Base-by-base conservation (phyloP, 306 rosid species). In the Cicer pinnatifidum region DNA sequence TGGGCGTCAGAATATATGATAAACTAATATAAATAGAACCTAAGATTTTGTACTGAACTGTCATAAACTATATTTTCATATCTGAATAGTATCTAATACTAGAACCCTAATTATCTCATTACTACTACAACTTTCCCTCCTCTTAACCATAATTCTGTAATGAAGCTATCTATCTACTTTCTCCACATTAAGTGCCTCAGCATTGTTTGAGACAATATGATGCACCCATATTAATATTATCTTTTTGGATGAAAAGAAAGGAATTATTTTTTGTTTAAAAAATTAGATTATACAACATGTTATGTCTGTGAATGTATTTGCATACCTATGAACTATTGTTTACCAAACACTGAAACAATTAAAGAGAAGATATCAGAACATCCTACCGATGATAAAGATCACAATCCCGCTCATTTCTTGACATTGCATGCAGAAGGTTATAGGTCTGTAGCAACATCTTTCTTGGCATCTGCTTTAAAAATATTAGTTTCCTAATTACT, bases 361-460 rank as follows among this genome's bases (percentile, higher is more conserved):
- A 35, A 44, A 54, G 58, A 56, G 8, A 79, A 78, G 41, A 60
- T 46, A 70, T 75, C 61, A 75, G 40, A 33, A 54, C 48, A 58
- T 56, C 91, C 45, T 85, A 94, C 99, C 97, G 91, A 78, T 94
- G 99, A 89, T 94, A 94, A 85, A 91, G 90, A 85, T 94, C 99
- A 88, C 97, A 94, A 82, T 91, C 99, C 46, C 89, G 90, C 68
- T 91, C 99, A 17, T 84, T 90, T 81, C 90, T 88, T 80, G 97
- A 87, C 88, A 91, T 80, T 67, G 96, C 97, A 69, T 94, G 92
- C 72, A 89, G 83, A 80, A 94, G 88, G 81, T 94, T 94, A 83
- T 91, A 94, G 67, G 86, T 81, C 81, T 91, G 99, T 73, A 94
- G 86, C 89, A 94, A 84, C 99, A 94, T 91, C 85, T 94, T 94